Evolutionary conservation across 2,329 filamentous ascomycete genomes (phyloP).

Genomic region (Penicillium sp.): DNA sequence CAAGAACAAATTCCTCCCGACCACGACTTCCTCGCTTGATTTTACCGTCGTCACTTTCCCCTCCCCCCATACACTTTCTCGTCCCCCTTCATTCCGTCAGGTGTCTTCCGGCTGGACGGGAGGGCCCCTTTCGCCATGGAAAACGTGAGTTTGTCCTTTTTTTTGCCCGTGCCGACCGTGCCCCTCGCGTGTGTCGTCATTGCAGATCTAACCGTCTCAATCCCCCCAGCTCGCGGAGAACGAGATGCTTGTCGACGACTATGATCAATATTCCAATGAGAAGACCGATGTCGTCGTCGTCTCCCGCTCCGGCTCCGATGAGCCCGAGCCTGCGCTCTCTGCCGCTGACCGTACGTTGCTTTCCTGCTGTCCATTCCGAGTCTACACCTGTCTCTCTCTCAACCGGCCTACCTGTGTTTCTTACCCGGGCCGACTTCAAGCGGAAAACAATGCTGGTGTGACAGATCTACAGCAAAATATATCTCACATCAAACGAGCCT

Average conservation of each 20-base stretch:
- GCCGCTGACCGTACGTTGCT: conserved; percentile 60
- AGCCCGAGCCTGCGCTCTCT: conserved; percentile 58
- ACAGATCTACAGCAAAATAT: not conserved
- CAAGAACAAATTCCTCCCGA: conserved; percentile 29
- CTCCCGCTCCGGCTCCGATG: conserved; percentile 61
- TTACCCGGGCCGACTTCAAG: not conserved
- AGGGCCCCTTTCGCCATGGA: conserved; percentile 49
- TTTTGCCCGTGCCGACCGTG: conserved; percentile 22
- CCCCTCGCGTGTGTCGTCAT: conserved; percentile 38
- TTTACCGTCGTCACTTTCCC: conserved; percentile 6
- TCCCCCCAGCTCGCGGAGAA: conserved; percentile 56
- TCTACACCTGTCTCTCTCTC: conserved; percentile 14
- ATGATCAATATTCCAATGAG: conserved; percentile 63
- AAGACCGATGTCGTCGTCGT: conserved; percentile 66
- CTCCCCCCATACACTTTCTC: conserved; percentile 10
- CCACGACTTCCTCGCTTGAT: conserved; percentile 3
- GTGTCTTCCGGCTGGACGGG: conserved; percentile 34
- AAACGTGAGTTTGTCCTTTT: conserved; percentile 42
- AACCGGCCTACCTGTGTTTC: not conserved
- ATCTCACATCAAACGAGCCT: conserved; percentile 6
- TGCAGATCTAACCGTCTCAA: conserved; percentile 26
- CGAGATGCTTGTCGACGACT: conserved; percentile 65
- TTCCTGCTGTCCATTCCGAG: conserved; percentile 1
- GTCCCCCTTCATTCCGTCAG: conserved; percentile 27
- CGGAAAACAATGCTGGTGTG: not conserved